phyloP scores from a whole-genome alignment of 1,139 yeast genomes.

The Maudiozyma humilis region DNA sequence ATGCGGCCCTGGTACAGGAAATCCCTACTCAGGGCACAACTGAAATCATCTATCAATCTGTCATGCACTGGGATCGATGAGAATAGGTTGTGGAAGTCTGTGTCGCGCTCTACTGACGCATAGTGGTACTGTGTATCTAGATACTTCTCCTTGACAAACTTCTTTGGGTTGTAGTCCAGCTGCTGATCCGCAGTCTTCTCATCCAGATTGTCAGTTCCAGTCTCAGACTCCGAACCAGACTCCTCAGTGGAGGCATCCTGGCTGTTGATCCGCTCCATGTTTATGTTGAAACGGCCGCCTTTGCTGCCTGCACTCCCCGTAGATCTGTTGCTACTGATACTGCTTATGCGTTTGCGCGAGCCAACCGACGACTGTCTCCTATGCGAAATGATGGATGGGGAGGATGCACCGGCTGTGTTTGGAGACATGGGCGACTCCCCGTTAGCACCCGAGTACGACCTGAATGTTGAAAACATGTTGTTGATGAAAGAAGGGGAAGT shows the following conservation, averaged over 20 bases:
- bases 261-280: not conserved
- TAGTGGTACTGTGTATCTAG: conserved; percentile 40
- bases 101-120: conserved; percentile 63
- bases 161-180: conserved; percentile 28
- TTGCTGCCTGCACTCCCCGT: not conserved
- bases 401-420: conserved; percentile 3
- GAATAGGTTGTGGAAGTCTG: conserved; percentile 74
- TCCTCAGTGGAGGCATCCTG: not conserved
- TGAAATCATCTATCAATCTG: conserved; percentile 73
- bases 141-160: conserved; percentile 37
- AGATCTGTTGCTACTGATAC: not conserved
- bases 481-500: conserved; percentile 13
- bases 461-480: conserved; percentile 16
- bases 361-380: conserved; percentile 13
- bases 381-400: conserved; percentile 18
- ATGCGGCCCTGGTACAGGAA: conserved; percentile 86
- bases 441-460: conserved; percentile 6
- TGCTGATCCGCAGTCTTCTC: not conserved
- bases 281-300: not conserved
- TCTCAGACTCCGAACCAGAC: not conserved
- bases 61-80: conserved; percentile 62
- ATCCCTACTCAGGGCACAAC: conserved; percentile 85
- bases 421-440: not conserved
- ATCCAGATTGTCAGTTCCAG: no score
- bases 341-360: conserved; percentile 5